These are phyloP conservation scores for Grosmannia serpens DNA, from an alignment of 2,329 filamentous ascomycete species.

Conservation along the genomic window DNA sequence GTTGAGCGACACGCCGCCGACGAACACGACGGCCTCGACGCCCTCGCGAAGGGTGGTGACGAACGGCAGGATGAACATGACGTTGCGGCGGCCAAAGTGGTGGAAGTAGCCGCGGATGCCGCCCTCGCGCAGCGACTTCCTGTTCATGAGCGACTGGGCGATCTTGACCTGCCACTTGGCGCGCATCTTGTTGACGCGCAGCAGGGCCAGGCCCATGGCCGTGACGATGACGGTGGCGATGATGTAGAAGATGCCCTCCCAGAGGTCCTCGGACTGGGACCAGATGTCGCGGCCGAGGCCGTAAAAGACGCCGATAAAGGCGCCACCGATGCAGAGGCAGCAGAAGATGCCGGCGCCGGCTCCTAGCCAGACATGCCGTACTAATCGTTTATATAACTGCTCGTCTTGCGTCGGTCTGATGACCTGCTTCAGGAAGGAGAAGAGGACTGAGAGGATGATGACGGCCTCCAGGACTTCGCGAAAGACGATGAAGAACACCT, in stretches of 20 bases:
- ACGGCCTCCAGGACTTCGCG: conserved; percentile 73
- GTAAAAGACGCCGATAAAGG: conserved; percentile 61
- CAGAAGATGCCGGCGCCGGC: conserved; percentile 46
- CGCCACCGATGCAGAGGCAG: conserved; percentile 49
- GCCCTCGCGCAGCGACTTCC: conserved; percentile 21
- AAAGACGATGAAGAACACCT: conserved; percentile 84
- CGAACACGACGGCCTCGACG: conserved; percentile 75
- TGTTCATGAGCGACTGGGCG: conserved; percentile 50
- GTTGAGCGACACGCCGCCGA: conserved; percentile 71
- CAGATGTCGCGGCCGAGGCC: conserved; percentile 55
- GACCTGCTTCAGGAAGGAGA: conserved; percentile 76
- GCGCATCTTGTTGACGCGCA: conserved; percentile 73
- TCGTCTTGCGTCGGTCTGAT: conserved; percentile 54
- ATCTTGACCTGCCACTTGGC: conserved; percentile 84
- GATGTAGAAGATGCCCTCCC: conserved; percentile 69
- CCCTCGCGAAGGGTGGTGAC: conserved; percentile 80
- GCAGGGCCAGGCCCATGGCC: conserved; percentile 65
- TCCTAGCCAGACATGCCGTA: conserved; percentile 61
- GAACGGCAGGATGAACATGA: conserved; percentile 79
- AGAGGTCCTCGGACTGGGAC: conserved; percentile 59
- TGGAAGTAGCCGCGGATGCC: conserved; percentile 36
- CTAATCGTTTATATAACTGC: conserved; percentile 53
- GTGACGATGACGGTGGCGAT: conserved; percentile 72
- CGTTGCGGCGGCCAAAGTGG: conserved; percentile 52
- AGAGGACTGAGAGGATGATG: conserved; percentile 77